Percentiles rank a stretch among this genome's conserved stretches.
Evolutionary conservation across 768 basidiomycete species (phyloP).

Genomic region (Dioszegia hungarica): DNA sequence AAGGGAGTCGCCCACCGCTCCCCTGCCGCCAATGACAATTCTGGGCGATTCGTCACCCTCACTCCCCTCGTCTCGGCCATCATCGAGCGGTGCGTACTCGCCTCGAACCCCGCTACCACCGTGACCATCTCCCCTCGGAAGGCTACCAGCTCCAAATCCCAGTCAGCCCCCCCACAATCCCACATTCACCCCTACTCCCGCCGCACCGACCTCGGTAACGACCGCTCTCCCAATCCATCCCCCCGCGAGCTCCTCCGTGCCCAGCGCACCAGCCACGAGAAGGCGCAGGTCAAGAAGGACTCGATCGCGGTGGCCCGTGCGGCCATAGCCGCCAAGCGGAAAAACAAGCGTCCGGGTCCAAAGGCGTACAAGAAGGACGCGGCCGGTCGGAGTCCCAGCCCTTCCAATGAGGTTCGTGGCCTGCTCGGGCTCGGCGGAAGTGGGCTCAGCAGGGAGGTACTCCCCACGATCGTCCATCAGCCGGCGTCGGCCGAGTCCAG

Average conservation of each 20-base stretch:
- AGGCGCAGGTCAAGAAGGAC: conserved; percentile 14
- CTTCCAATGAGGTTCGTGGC: not conserved
- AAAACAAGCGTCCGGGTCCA: not conserved
- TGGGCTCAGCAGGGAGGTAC: not conserved
- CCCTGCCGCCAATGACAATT: not conserved
- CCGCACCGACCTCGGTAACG: conserved; percentile 18
- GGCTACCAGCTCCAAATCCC: not conserved
- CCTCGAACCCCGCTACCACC: not conserved
- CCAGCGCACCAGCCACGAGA: conserved; percentile 17
- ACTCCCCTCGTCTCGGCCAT: conserved; percentile 3
- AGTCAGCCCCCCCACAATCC: not conserved
- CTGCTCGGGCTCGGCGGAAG: not conserved
- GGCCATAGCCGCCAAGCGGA: conserved; percentile 12
- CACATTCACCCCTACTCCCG: conserved; percentile 22
- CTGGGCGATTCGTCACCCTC: not conserved
- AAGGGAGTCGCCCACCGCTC: not conserved
- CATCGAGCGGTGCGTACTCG: not conserved
- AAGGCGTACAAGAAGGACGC: not conserved
- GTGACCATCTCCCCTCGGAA: not conserved
- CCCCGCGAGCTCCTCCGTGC: conserved; percentile 16
- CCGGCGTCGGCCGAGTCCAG: not conserved
- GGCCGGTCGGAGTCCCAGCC: not conserved
- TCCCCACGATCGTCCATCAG: not conserved
- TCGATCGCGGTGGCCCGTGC: conserved; percentile 21
- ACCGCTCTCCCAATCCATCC: conserved; percentile 22